phyloP scores from a whole-genome alignment of 768 basidiomycete genomes.

The Rhizopogon roseolus region DNA sequence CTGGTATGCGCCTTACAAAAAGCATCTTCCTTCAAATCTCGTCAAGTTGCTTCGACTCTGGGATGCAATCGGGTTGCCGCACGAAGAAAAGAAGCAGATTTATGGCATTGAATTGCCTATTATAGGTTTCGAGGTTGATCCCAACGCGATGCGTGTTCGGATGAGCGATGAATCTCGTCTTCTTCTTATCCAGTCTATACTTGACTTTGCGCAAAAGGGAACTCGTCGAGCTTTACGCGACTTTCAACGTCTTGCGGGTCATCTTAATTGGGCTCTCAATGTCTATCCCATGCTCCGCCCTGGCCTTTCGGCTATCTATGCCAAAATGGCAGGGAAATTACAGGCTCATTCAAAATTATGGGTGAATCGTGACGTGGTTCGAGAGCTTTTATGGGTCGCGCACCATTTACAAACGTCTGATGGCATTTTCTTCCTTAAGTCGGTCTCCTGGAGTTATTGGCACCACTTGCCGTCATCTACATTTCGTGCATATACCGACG shows the following conservation, averaged over 20 bases:
- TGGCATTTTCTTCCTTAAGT: conserved; percentile 21
- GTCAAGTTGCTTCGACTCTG: conserved; percentile 22
- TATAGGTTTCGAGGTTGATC: conserved; percentile 33
- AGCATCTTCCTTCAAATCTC: not conserved
- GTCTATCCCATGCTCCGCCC: conserved; percentile 33
- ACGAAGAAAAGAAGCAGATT: conserved; percentile 26
- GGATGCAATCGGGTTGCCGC: conserved; percentile 26
- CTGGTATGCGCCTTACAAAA: not conserved
- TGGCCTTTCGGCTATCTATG: conserved; percentile 27
- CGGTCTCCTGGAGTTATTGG: conserved; percentile 11
- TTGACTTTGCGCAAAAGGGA: conserved; percentile 5
- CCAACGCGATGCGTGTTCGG: conserved; percentile 16
- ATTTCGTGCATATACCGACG: conserved; percentile 16
- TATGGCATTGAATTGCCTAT: conserved; percentile 20
- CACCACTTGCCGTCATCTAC: not conserved
- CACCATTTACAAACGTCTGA: conserved; percentile 12
- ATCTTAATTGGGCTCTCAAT: conserved; percentile 37
- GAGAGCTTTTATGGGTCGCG: conserved; percentile 23
- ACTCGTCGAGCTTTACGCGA: conserved; percentile 6
- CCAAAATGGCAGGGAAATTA: conserved; percentile 26
- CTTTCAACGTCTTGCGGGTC: conserved; percentile 30
- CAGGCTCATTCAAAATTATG: not conserved
- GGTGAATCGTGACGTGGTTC: conserved; percentile 1
- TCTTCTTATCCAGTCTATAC: conserved; percentile 11
- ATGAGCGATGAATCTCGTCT: conserved; percentile 11